Evolutionary conservation across 257 asterid species (phyloP).

Genomic region (Ajuga chamaepitys): DNA sequence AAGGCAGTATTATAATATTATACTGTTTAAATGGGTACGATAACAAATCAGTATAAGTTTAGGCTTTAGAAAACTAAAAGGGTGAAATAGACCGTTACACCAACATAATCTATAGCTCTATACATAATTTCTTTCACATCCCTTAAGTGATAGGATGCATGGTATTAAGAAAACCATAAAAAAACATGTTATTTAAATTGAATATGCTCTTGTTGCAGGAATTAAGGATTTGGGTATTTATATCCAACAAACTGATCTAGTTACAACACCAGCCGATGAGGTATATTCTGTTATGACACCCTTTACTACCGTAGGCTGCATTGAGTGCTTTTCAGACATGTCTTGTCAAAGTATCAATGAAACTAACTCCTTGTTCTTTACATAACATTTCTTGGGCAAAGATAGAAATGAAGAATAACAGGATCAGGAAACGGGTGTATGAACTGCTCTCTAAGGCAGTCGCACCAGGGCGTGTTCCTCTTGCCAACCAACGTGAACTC

Average conservation of each 20-base stretch:
- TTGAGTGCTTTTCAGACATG: neutral
- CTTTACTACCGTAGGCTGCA: conserved; percentile 3
- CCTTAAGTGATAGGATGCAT: neutral
- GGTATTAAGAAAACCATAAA: neutral
- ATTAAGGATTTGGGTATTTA: conserved; percentile 47
- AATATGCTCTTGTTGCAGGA: conserved; percentile 38
- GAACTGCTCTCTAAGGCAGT: conserved; percentile 84
- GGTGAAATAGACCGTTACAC: no score
- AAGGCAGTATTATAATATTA: no score
- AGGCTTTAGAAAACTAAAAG: no score
- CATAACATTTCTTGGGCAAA: conserved; percentile 31
- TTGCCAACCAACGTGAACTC: conserved; percentile 56
- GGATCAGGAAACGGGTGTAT: conserved; percentile 78
- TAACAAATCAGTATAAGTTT: no score
- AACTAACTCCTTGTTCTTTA: conserved; percentile 17
- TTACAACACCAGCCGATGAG: conserved; percentile 72
- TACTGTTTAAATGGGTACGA: no score
- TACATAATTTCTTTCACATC: neutral
- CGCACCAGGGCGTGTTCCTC: conserved; percentile 25
- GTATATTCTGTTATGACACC: conserved; percentile 22
- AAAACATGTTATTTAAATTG: neutral
- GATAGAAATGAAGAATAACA: conserved; percentile 79
- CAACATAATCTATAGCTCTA: no score
- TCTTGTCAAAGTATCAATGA: neutral
- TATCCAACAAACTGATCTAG: conserved; percentile 55